These are phyloP conservation scores for Brettanomyces bruxellensis DNA, from an alignment of 805 yeast genomes.

Conservation along the genomic window DNA sequence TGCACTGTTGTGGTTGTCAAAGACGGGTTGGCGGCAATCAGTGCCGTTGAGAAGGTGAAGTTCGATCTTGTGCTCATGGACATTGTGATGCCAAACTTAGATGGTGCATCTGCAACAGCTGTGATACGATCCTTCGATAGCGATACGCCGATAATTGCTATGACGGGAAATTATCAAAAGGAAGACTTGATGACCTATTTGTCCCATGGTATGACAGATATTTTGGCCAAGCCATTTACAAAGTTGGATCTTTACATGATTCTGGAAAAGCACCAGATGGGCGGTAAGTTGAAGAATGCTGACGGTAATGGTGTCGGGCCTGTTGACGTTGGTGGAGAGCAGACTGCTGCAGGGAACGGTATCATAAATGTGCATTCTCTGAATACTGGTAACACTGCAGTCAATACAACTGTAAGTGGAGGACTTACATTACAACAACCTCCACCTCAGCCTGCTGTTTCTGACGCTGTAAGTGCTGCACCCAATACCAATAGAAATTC, in stretches of 20 bases:
- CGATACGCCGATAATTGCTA: conserved; percentile 84
- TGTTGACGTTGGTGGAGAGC: too few species aligned
- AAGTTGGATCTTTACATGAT: conserved; percentile 76
- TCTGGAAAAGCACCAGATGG: conserved; percentile 61
- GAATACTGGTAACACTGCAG: too few species aligned
- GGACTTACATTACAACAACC: too few species aligned
- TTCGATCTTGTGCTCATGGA: conserved; percentile 80
- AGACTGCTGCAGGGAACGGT: too few species aligned
- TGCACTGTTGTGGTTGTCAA: conserved; percentile 89
- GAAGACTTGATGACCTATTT: conserved; percentile 72
- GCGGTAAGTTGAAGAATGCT: conserved; percentile 20
- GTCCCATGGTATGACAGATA: conserved; percentile 87
- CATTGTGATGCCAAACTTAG: conserved; percentile 81
- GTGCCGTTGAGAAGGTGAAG: conserved; percentile 58
- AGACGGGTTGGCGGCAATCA: conserved; percentile 86
- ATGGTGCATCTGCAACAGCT: conserved; percentile 87
- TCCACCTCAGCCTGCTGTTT: too few species aligned
- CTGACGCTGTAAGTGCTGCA: too few species aligned
- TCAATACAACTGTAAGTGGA: too few species aligned
- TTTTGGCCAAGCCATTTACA: conserved; percentile 89
- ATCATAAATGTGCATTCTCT: too few species aligned
- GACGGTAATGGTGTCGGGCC: neutral
- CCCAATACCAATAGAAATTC: too few species aligned
- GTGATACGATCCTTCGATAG: conserved; percentile 79
- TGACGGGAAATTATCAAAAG: conserved; percentile 85